phyloP scores from a whole-genome alignment of 805 yeast species.

The Kodamaea kaohsiungensis region DNA sequence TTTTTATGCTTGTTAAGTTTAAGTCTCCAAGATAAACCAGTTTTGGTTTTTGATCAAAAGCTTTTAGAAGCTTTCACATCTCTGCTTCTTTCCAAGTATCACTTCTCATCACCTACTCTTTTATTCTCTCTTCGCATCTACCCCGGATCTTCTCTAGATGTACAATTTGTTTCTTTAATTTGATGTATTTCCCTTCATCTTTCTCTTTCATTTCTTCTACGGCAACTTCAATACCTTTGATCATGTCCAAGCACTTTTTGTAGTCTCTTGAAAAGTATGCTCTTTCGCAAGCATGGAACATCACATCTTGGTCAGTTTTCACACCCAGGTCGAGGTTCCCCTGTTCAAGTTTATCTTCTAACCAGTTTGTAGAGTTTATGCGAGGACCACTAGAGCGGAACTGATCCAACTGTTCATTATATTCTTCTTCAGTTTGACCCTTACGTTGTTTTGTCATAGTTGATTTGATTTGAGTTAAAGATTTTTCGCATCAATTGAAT shows the following conservation, averaged over 20 bases:
- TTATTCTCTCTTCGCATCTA: constrained; percentile 1
- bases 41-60: too few species aligned
- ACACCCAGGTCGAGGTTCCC: constrained; percentile 28
- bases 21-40: too few species aligned
- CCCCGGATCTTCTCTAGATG: constrained; percentile 8
- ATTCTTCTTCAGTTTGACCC: constrained; percentile 71
- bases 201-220: constrained; percentile 9
- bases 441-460: constrained; percentile 44
- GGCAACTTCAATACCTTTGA: constrained; percentile 2
- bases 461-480: background rate
- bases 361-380: constrained; percentile 48
- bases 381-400: constrained; percentile 61
- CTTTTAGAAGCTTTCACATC: too few species aligned
- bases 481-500: background rate
- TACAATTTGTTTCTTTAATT: constrained; percentile 32
- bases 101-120: background rate
- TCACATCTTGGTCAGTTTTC: constrained; percentile 56
- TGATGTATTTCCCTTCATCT: constrained; percentile 8
- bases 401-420: constrained; percentile 47
- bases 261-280: constrained; percentile 60
- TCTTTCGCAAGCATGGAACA: constrained; percentile 63
- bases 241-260: constrained; percentile 42
- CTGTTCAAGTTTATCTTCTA: constrained; percentile 26
- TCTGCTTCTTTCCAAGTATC: too few species aligned
- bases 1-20: too few species aligned